Evolutionary conservation across 805 yeast species (phyloP), one percentile per base, ranked within the genome.

Genomic region (Lipomyces chichibuensis): DNA sequence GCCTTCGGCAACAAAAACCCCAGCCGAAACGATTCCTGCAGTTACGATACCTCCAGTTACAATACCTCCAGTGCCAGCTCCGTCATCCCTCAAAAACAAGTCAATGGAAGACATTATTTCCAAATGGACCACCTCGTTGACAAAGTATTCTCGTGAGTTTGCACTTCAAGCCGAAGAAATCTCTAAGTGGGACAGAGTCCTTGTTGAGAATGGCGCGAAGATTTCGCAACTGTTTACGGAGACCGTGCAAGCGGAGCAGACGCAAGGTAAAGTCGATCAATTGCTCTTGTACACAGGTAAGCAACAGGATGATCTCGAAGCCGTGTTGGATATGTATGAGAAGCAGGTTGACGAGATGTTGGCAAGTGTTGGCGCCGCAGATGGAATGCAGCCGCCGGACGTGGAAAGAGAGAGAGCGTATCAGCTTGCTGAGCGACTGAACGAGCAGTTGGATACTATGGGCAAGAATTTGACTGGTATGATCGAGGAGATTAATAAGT

Each of bases 291-390:
- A 92, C 75, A 89, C 95, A 60, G 95, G 90, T 74, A 88, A 89
- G 72, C 98, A 95, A 77, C 99, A 95, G 76, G 91, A 90, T 66
- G 98, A 94, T 74, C 81, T 95, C 59, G 99, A 94, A 67, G 82
- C 84, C 17, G 84, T 94, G 73, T 83, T 95, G 69, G 89, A 89
- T 71, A 88, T 88, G 69, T 93, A 93, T 75, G 98, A 95, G 77
- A 83, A 80, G 69, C 92, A 89, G 75, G 87, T 88, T 2, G 90
- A 87, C 51, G 76, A 75, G 43, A 51, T 75, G 62, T 57, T 75
- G 9, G 64, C 63, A 17, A 61, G 60, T n/a, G 55, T 74, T 39
- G 64, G 68, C 14, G 77, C 77, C 11, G 62, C 73, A 7, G 79
- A 77, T 37, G 82, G 80, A 29, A 71, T 78, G 60, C 81, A 80